These are phyloP conservation scores for Eucalyptus pauciflora DNA, from an alignment of 345 rosid species.

Conservation along the genomic window DNA sequence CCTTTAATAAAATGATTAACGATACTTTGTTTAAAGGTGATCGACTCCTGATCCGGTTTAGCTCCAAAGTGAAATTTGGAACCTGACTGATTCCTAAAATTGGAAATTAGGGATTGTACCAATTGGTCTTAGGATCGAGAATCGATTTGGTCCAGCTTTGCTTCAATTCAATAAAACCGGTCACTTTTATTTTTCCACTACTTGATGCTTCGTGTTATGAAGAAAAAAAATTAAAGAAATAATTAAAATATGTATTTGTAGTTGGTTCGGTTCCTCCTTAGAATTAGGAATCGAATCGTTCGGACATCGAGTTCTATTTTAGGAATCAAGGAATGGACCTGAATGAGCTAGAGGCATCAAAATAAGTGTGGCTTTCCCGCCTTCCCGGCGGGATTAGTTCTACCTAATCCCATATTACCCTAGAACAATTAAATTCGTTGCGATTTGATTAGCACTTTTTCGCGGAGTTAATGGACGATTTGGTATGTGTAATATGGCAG, in stretches of 20 bases:
- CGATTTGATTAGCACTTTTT: not conserved
- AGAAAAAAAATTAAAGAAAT: too few species aligned
- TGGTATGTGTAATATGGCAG: not conserved
- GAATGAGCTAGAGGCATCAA: not conserved
- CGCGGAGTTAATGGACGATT: fast-evolving
- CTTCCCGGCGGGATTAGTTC: not conserved
- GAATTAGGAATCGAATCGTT: fast-evolving
- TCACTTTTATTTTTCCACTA: too few species aligned
- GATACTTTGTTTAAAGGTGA: too few species aligned
- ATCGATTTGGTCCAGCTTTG: too few species aligned
- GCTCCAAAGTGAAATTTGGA: too few species aligned
- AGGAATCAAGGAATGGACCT: fast-evolving
- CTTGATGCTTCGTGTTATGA: too few species aligned
- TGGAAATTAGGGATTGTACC: fast-evolving
- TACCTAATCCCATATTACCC: not conserved
- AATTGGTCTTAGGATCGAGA: fast-evolving
- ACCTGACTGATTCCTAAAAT: fast-evolving
- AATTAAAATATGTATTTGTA: too few species aligned
- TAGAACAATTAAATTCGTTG: not conserved
- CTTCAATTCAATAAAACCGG: fast-evolving
- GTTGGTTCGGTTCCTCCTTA: fast-evolving
- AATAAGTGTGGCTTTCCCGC: fast-evolving
- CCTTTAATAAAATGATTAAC: not conserved
- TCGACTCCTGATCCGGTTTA: fast-evolving
- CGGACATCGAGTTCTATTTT: fast-evolving